Percentiles rank a stretch among this genome's conserved stretches.
These are phyloP conservation scores for Truncatella angustata DNA, from an alignment of 2,329 filamentous ascomycete genomes.

Conservation along the genomic window DNA sequence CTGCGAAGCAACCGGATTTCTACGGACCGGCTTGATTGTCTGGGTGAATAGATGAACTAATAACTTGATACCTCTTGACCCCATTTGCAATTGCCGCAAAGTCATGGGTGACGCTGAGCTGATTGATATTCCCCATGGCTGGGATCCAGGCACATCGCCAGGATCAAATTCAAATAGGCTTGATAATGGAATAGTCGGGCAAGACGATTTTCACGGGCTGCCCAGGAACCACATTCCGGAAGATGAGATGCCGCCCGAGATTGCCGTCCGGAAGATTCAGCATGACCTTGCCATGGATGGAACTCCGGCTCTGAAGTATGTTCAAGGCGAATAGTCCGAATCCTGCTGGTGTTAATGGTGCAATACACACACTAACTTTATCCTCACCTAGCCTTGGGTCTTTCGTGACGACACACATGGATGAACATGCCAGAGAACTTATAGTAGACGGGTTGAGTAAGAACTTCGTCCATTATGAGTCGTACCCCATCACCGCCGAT, in stretches of 20 bases:
- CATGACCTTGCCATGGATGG: constrained; percentile 90
- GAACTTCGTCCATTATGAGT: constrained; percentile 92
- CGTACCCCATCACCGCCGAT: constrained; percentile 77
- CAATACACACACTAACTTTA: constrained; percentile 51
- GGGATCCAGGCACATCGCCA: no score
- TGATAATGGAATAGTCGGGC: no score
- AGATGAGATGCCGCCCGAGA: constrained; percentile 81
- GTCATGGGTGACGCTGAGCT: no score
- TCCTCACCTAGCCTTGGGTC: no score
- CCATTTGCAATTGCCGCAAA: no score
- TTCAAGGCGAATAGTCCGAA: no score
- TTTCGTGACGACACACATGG: constrained; percentile 97
- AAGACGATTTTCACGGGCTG: constrained; percentile 74
- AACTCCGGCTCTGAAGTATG: constrained; percentile 80
- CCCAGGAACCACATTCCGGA: constrained; percentile 87
- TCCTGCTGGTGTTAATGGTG: constrained; percentile 10
- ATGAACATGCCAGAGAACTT: constrained; percentile 92
- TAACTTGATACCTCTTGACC: no score
- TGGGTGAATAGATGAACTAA: no score
- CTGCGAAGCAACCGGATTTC: no score
- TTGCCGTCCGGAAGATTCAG: constrained; percentile 97
- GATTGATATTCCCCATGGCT: no score
- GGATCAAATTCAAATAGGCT: no score
- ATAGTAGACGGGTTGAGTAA: constrained; percentile 91
- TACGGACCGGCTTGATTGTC: no score